phyloP scores from a whole-genome alignment of 352 stramenopile species.

The Globisporangium spiculum region DNA sequence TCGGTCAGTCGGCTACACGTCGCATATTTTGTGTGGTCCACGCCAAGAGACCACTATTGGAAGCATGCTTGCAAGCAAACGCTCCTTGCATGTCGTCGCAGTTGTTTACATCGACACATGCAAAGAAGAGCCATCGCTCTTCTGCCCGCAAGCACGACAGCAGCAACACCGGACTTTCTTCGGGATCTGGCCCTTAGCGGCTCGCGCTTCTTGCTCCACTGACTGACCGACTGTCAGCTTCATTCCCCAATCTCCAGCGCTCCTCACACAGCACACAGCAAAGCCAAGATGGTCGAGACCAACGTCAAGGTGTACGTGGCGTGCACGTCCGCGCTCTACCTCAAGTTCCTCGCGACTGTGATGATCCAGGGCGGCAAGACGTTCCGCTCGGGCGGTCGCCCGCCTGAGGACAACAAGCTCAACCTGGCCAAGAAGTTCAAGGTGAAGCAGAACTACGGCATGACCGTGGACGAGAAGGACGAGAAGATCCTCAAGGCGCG shows the following conservation, averaged over 20 bases:
- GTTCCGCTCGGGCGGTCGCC: constrained; percentile 42
- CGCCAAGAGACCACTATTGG: no score
- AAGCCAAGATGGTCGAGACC: constrained; percentile 4
- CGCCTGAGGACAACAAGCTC: constrained; percentile 54
- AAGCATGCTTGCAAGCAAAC: no score
- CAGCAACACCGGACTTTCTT: not conserved
- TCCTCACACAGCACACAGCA: not conserved
- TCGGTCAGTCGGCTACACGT: no score
- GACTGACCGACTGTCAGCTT: not conserved
- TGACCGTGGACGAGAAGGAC: constrained; percentile 28
- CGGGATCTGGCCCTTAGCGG: no score
- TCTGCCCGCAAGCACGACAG: not conserved
- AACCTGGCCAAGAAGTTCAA: constrained; percentile 21
- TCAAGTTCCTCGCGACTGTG: constrained; percentile 59
- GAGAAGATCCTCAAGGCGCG: constrained; percentile 30
- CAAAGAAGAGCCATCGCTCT: not conserved
- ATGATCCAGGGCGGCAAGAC: constrained; percentile 52
- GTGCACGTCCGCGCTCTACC: constrained; percentile 41
- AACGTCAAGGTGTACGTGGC: constrained; percentile 24
- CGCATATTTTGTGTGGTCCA: no score
- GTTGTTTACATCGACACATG: not conserved
- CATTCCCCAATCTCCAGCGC: not conserved
- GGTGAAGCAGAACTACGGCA: constrained; percentile 36
- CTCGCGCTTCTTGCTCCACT: no score
- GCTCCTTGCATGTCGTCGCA: not conserved